Percentiles rank a stretch among this genome's conserved stretches.
Conservation (phyloP, 352 stramenopile species). For the Phytophthora kernoviae region DNA sequence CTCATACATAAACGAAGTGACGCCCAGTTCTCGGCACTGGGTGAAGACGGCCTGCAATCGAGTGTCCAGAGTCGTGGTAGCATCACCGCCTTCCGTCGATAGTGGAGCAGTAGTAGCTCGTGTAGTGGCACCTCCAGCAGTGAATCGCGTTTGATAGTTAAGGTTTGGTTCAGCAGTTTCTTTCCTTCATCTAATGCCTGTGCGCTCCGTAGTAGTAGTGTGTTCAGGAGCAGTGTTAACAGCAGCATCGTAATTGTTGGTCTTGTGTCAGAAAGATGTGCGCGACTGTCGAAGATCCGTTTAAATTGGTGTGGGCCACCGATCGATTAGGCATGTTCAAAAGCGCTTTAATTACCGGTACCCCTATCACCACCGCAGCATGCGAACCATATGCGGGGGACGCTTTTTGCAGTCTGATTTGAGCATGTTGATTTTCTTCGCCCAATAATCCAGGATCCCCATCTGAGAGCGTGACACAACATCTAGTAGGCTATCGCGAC, state of each 20-base stretch:
- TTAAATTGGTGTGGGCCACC: background rate
- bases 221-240: conserved; percentile 4
- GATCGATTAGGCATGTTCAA: too few relatives aligned
- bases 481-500: too few relatives aligned
- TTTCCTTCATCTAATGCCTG: background rate
- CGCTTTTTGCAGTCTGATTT: too few relatives aligned
- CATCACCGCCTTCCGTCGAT: conserved; percentile 1
- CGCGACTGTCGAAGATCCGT: conserved; percentile 25
- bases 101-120: conserved; percentile 33
- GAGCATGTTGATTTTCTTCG: too few relatives aligned
- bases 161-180: background rate
- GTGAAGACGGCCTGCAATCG: conserved; percentile 36
- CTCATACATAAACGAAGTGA: conserved; percentile 27
- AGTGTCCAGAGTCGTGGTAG: conserved; percentile 25
- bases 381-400: too few relatives aligned
- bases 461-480: too few relatives aligned
- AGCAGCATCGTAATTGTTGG: conserved; percentile 2
- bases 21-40: conserved; percentile 37
- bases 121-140: conserved; percentile 32
- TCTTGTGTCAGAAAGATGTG: background rate
- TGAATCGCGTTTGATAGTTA: conserved; percentile 24
- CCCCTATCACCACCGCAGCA: too few relatives aligned
- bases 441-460: too few relatives aligned
- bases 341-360: too few relatives aligned
- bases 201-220: background rate